Evolutionary conservation across 495 filamentous ascomycete genomes (phyloP), one percentile per base, ranked within the genome.

Genomic region (Talaromyces stipitatus): DNA sequence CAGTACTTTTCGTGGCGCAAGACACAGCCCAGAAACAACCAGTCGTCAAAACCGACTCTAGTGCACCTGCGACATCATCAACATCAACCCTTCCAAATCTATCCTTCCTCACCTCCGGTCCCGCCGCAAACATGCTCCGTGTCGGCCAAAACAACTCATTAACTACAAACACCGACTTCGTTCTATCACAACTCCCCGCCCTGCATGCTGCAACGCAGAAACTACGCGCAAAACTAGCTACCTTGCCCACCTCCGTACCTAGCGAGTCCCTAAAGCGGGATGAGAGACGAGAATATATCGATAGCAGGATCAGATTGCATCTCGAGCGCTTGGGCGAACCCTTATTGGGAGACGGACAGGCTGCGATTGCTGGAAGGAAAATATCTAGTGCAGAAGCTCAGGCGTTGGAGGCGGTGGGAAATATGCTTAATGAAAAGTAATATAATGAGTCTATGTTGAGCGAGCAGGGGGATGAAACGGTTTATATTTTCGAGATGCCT

Each of bases 121-220:
- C 69, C 2, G 69, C 78, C 4, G 73, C 77, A 22, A 63, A 63
- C 26, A 70, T 71, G 48, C 69, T 82, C 57, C 72, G 76, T 20
- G 69, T 83, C 27, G 73, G 70, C 22, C 67, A 69, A 20, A 68
- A 65, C 54, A 70, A 65, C 11, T 78, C 52, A 74, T 70, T 94
- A 0, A 85, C 85, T 12, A 91, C 89, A 0, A 86, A 90, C 4
- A 85, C 91, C 0, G 82, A 81, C 2, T 97, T 96, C 66, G 84
- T 86, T 3, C 70, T 90, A 16, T 87, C 85, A 1, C 94, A 98
- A 69, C 77, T 97, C 10, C 87, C 88, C 10, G 82, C 86, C 0
- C 77, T 98, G 26, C 82, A 89, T 53, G 72, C 80, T 3, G 73
- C 91, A 3, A 76, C 90, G 0, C 72, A 76, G 2, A 73, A 81